Conservation (phyloP, 352 stramenopile species). For the Thraustochytrium striatum region DNA sequence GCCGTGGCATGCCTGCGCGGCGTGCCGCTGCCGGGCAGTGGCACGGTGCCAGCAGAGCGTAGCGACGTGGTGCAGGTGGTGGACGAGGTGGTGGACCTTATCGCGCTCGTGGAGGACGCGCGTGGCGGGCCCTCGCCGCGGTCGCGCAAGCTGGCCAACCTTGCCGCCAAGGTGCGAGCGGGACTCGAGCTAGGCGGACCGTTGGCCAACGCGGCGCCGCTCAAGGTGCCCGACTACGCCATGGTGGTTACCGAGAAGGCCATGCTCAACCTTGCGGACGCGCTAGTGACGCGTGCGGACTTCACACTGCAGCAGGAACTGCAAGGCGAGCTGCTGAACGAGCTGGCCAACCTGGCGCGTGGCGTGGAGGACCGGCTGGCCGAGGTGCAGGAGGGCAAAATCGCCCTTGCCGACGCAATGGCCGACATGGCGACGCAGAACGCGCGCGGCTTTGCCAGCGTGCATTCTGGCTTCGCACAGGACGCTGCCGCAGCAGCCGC, state of each 20-base stretch:
- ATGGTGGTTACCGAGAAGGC: not conserved
- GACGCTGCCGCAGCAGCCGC: not conserved
- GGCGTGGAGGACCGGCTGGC: not conserved
- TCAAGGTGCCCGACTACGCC: not conserved
- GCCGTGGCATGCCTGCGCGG: not conserved
- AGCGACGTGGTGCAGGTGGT: not conserved
- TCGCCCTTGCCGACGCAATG: not conserved
- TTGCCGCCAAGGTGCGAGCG: not conserved
- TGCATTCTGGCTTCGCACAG: not conserved
- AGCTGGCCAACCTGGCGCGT: not conserved
- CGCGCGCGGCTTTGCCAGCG: not conserved
- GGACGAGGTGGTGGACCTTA: not conserved
- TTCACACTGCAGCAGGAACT: not conserved
- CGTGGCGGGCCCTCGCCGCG: not conserved
- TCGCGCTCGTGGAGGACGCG: not conserved
- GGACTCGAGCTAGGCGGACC: too few species aligned
- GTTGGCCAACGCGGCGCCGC: not conserved
- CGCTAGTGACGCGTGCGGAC: not conserved
- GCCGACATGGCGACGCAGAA: not conserved
- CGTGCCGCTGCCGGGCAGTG: too few species aligned
- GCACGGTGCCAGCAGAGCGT: not conserved
- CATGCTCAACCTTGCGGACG: not conserved
- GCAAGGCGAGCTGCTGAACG: not conserved
- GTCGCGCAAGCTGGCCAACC: not conserved
- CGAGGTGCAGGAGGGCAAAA: not conserved